These are phyloP conservation scores for Orbilia javanica DNA, from an alignment of 2,329 filamentous ascomycete species.

Conservation along the genomic window DNA sequence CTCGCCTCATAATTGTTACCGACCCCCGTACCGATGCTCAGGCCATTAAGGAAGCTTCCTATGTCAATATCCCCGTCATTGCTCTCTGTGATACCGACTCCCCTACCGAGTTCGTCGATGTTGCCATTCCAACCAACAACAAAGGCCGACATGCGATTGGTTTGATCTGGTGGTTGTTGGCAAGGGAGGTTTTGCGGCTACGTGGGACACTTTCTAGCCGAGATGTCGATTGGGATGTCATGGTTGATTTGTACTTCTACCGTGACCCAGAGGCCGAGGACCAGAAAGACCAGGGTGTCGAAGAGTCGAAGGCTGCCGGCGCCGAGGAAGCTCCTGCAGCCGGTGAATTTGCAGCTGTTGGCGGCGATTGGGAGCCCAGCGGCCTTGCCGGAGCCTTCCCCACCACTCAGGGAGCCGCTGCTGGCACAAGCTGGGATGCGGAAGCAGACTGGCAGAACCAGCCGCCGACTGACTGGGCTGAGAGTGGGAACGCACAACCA, in stretches of 20 bases:
- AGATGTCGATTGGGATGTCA: conserved; percentile 98
- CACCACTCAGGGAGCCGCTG: conserved; percentile 71
- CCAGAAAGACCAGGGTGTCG: conserved; percentile 90
- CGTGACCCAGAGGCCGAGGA: conserved; percentile 99
- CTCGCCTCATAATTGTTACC: conserved; percentile 98
- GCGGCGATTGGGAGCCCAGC: conserved; percentile 87
- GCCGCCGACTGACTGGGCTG: conserved; percentile 69
- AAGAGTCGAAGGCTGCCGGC: conserved; percentile 86
- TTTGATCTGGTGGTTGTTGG: conserved; percentile 99
- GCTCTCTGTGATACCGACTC: conserved; percentile 99
- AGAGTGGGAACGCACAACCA: conserved; percentile 66
- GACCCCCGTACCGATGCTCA: conserved; percentile 99
- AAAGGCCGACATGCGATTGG: conserved; percentile 99
- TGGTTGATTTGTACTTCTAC: conserved; percentile 99
- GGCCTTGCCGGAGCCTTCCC: conserved; percentile 76
- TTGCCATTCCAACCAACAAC: conserved; percentile 99
- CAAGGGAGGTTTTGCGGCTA: conserved; percentile 99
- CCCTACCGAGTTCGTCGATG: conserved; percentile 98
- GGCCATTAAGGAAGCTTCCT: conserved; percentile 99
- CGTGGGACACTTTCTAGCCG: conserved; percentile 95
- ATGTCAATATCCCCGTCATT: conserved; percentile 99
- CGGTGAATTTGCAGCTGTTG: conserved; percentile 68
- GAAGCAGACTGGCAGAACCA: conserved; percentile 74
- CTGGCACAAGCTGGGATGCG: conserved; percentile 75
- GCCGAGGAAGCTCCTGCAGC: conserved; percentile 85